phyloP scores from a whole-genome alignment of 2,329 filamentous ascomycete genomes.

The Claviceps sp. region DNA sequence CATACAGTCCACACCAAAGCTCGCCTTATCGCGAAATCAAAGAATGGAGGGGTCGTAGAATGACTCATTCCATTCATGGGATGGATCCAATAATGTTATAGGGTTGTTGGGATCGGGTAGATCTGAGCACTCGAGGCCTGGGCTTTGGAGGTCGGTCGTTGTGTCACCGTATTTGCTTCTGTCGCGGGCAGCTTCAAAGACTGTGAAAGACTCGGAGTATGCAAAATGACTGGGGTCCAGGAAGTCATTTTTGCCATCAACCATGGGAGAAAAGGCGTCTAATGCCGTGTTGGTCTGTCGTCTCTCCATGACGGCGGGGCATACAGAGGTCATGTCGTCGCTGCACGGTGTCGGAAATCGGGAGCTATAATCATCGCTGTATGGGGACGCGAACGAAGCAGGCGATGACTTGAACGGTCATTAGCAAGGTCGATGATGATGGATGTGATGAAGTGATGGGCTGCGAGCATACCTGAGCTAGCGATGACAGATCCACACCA shows the following conservation, averaged over 20 bases:
- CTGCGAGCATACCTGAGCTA: conserved; percentile 14
- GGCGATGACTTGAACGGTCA: conserved; percentile 20
- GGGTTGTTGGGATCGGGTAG: conserved; percentile 13
- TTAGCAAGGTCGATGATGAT: background rate
- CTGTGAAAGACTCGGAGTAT: conserved; percentile 23
- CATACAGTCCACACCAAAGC: background rate
- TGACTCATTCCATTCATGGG: conserved; percentile 18
- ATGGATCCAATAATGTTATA: conserved; percentile 15
- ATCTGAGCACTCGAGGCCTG: conserved; percentile 16
- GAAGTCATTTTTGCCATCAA: conserved; percentile 15
- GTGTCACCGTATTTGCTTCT: conserved; percentile 22
- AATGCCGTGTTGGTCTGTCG: conserved; percentile 3
- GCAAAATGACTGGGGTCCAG: conserved; percentile 16
- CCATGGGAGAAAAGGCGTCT: conserved; percentile 3
- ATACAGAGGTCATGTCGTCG: conserved; percentile 30
- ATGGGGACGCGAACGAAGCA: conserved; percentile 23
- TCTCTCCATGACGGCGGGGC: conserved; percentile 17
- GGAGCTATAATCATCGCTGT: conserved; percentile 23
- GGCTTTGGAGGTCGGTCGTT: conserved; percentile 17
- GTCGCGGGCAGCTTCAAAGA: conserved; percentile 28
- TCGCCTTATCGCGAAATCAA: conserved; percentile 16
- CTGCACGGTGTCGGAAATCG: conserved; percentile 41
- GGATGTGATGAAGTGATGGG: background rate
- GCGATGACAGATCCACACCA: conserved; percentile 14
- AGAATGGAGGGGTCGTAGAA: conserved; percentile 16